A percentile compares a stretch with the other conserved stretches of the same genome.
Conservation (phyloP, 139 green algal species). For the Chlorella sp. region DNA sequence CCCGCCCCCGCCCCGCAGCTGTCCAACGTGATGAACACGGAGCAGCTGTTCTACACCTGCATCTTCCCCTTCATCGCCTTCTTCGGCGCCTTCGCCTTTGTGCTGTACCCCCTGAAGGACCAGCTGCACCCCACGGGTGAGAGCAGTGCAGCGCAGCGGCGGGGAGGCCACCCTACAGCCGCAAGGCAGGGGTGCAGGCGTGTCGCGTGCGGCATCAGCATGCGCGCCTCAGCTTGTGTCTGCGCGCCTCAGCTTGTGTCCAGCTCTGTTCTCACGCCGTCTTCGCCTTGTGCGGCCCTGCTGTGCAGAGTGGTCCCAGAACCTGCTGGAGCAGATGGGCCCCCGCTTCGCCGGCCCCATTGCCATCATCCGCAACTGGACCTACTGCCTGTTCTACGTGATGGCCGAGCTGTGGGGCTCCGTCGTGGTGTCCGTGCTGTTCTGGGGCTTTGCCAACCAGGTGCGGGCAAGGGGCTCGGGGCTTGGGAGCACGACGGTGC, state of each 20-base stretch:
- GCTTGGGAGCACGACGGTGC: no score
- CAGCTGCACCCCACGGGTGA: slow-evolving; percentile 87
- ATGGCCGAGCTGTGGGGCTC: slow-evolving; percentile 99
- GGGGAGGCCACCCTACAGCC: no score
- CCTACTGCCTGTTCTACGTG: slow-evolving; percentile 99
- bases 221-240: no score
- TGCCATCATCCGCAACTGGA: slow-evolving; percentile 99
- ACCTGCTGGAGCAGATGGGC: slow-evolving; percentile 79
- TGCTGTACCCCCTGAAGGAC: slow-evolving; percentile 95
- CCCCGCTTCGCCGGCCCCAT: slow-evolving; percentile 93
- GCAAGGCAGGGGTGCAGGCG: no score
- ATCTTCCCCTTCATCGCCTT: slow-evolving; percentile 99
- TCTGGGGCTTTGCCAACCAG: slow-evolving; percentile 99
- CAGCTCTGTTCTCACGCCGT: not conserved
- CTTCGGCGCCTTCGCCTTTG: slow-evolving; percentile 95
- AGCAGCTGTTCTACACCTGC: slow-evolving; percentile 98
- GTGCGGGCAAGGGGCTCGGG: slow-evolving; percentile 11
- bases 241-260: not conserved
- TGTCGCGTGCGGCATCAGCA: no score
- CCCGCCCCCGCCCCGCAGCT: slow-evolving; percentile 87
- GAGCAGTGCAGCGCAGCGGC: not conserved
- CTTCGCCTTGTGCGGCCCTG: not conserved
- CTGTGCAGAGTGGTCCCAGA: slow-evolving; percentile 71
- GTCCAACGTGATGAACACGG: slow-evolving; percentile 87
- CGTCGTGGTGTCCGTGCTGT: slow-evolving; percentile 98